phyloP scores from a whole-genome alignment of 768 basidiomycete species.

The Rhodotorula paludigena region DNA sequence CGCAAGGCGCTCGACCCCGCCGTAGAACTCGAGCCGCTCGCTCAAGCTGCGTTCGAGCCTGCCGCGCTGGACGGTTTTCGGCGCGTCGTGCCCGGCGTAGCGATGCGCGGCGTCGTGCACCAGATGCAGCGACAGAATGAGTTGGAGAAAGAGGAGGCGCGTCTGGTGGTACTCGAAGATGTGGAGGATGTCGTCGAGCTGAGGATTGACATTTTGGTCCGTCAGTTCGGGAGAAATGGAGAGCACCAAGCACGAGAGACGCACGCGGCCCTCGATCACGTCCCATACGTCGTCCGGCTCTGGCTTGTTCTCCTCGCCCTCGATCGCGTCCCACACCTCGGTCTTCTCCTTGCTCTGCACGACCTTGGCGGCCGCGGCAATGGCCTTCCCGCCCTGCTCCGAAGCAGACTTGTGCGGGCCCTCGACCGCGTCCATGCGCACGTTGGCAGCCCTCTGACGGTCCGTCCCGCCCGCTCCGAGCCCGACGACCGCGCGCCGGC shows the following conservation, averaged over 20 bases:
- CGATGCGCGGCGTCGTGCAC: constrained; percentile 1
- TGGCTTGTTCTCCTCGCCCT: background rate
- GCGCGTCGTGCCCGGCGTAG: constrained; percentile 7
- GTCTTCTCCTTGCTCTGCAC: background rate
- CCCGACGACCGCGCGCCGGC: background rate
- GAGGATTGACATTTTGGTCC: background rate
- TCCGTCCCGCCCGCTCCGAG: too few species aligned
- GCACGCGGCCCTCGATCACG: constrained; percentile 27
- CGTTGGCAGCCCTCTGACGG: background rate
- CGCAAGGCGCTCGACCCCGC: background rate
- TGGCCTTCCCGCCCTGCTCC: background rate
- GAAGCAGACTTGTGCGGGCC: background rate
- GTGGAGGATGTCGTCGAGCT: constrained; percentile 29
- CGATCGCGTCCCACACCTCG: background rate
- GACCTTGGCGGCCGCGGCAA: background rate
- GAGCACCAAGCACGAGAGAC: constrained; percentile 1
- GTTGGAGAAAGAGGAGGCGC: constrained; percentile 23
- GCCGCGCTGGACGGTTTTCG: background rate
- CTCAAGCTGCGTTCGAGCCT: background rate
- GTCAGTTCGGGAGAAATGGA: too few species aligned
- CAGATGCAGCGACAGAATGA: constrained; percentile 26
- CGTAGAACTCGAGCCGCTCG: background rate
- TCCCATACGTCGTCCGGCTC: constrained; percentile 36
- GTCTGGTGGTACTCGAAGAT: constrained; percentile 32
- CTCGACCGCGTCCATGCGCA: background rate